Evolutionary conservation across 768 basidiomycete genomes (phyloP), one percentile per base, ranked within the genome.

Genomic region (Lyophyllum decastes): DNA sequence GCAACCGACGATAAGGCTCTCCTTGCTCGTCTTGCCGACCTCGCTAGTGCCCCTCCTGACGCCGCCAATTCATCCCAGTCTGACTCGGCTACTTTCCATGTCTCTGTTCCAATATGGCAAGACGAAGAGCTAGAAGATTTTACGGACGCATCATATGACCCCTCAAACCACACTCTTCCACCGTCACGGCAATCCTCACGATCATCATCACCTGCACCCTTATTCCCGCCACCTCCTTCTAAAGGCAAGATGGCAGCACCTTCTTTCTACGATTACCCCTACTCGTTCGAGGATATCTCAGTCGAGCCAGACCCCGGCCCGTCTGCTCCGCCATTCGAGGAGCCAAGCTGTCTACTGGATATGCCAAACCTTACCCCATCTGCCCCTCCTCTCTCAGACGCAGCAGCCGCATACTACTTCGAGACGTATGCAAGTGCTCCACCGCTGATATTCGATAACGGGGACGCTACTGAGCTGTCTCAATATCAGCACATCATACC

Each of bases 1-100:
- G 86, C 87, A 17, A 86, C 79, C 1, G 87, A 88, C 66, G 87
- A 88, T 68, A 88, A 88, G 66, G 66, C 72, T 0, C 60, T 80
- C n/a, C 76, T 88, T 41, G 84, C 82, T 24, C 78, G 76, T 33
- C 73, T 88, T 41, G 79, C 75, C 1, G 75, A 75, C 34, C 60
- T 83, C 27, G 83, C 81, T 34, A 86, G 83, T 58, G 77, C 77
- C 19, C 80, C 80, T 6, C 46, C 57, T 24, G 72, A 73, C 34
- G 64, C 47, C 33, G 41, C 57, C 12, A 53, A 55, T 19, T 55
- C 68, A 19, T 50, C 49, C 22, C 55, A 61, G 47, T 35, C 43
- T 25, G 54, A 63, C 48, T 51, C 67, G 12, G 54, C 70, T 1
- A 54, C 54, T 17, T 58, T 63, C 6, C 62, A 69, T 46, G 69